phyloP scores from a whole-genome alignment of 2,329 filamentous ascomycete genomes.

The Colletotrichum lupini region DNA sequence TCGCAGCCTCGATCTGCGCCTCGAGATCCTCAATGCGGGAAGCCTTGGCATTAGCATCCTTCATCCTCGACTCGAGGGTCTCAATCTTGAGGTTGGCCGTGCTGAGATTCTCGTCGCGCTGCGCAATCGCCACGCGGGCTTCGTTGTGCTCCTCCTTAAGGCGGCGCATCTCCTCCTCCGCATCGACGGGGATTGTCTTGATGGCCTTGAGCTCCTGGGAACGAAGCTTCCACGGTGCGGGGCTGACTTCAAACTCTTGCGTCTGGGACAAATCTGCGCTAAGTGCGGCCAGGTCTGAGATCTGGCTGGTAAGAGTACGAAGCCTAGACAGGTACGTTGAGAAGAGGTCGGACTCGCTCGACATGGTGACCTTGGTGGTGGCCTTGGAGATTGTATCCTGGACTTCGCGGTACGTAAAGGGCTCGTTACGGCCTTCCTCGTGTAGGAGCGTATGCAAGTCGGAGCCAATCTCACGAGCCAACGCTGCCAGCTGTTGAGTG shows the following conservation, averaged over 20 bases:
- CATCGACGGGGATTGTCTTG: constrained; percentile 83
- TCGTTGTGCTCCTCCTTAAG: constrained; percentile 85
- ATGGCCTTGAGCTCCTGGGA: constrained; percentile 85
- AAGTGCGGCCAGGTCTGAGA: constrained; percentile 78
- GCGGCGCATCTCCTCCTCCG: constrained; percentile 84
- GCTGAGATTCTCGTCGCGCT: constrained; percentile 84
- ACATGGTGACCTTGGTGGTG: constrained; percentile 60
- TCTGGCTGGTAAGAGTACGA: constrained; percentile 69
- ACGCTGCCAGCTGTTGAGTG: constrained; percentile 72
- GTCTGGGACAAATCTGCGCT: constrained; percentile 78
- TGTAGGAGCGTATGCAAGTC: constrained; percentile 74
- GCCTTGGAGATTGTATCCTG: constrained; percentile 70
- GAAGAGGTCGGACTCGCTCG: constrained; percentile 76
- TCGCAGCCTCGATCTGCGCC: constrained; percentile 64
- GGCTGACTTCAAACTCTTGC: constrained; percentile 80
- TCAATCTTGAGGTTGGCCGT: constrained; percentile 93
- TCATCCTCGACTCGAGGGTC: constrained; percentile 88
- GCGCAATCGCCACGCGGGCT: constrained; percentile 76
- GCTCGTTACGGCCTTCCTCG: constrained; percentile 77
- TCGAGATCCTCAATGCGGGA: constrained; percentile 76
- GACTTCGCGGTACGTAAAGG: constrained; percentile 75
- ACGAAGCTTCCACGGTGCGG: constrained; percentile 85
- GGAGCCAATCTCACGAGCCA: constrained; percentile 75
- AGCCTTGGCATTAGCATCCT: constrained; percentile 83
- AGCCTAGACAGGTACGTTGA: constrained; percentile 75